phyloP scores from a whole-genome alignment of 257 asterid species.

The Solanum chilense region DNA sequence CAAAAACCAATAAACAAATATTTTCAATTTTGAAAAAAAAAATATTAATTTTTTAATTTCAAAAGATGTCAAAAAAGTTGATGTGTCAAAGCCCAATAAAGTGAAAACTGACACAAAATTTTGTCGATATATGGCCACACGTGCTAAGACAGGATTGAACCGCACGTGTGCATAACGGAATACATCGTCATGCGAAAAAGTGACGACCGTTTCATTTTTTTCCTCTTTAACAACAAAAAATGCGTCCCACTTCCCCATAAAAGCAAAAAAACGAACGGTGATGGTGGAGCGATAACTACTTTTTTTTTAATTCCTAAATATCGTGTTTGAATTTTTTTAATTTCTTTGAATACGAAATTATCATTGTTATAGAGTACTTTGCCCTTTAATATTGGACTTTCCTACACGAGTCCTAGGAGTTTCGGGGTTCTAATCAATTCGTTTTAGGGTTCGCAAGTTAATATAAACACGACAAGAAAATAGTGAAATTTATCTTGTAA shows the following conservation, averaged over 20 bases:
- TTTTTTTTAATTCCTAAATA: too few relatives aligned
- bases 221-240: neutral
- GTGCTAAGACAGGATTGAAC: neutral
- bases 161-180: neutral
- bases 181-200: neutral
- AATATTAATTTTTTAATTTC: too few relatives aligned
- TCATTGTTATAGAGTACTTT: too few relatives aligned
- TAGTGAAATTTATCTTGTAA: too few relatives aligned
- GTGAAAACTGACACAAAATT: neutral
- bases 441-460: too few relatives aligned
- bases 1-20: neutral
- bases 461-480: too few relatives aligned
- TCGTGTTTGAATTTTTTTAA: fast-evolving
- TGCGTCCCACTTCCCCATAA: neutral
- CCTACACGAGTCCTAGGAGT: too few relatives aligned
- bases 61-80: neutral
- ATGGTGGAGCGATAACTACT: neutral
- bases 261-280: too few relatives aligned
- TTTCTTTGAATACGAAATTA: fast-evolving
- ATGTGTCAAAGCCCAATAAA: neutral
- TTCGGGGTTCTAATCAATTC: too few relatives aligned
- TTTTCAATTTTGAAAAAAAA: neutral
- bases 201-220: neutral
- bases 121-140: neutral
- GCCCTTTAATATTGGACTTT: too few relatives aligned